Conservation (phyloP, 2,329 filamentous ascomycete genomes). For the Colletotrichum camelliae region DNA sequence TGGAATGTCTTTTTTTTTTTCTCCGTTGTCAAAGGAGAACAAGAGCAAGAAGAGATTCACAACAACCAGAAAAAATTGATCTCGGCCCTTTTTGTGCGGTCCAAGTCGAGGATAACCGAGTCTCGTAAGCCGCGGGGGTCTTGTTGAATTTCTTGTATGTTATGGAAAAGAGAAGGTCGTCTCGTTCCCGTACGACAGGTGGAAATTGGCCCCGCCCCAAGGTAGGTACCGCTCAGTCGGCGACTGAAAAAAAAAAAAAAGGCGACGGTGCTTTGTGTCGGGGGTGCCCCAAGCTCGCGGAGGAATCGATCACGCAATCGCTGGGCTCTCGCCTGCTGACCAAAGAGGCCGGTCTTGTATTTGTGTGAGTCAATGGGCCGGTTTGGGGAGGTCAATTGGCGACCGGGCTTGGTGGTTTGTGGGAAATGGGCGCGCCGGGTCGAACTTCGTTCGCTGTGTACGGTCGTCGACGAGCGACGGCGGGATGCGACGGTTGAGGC, state of each 20-base stretch:
- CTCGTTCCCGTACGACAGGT: constrained; percentile 7
- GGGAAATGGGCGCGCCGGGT: background rate
- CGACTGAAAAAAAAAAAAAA: background rate
- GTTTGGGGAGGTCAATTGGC: background rate
- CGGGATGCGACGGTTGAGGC: background rate
- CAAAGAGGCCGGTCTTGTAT: background rate
- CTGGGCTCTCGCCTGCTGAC: constrained; percentile 5
- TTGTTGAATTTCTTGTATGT: constrained; percentile 10
- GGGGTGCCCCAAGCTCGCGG: constrained; percentile 5
- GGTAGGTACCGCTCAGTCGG: background rate
- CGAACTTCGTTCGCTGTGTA: background rate
- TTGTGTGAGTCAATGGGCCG: constrained; percentile 18
- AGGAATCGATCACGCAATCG: constrained; percentile 24
- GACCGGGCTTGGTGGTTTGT: background rate
- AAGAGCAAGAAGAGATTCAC: background rate
- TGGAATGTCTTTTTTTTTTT: no score
- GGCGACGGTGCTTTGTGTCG: constrained; percentile 7
- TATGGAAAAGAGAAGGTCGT: constrained; percentile 6
- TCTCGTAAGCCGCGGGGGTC: background rate
- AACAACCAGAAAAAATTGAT: background rate
- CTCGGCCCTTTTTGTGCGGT: background rate
- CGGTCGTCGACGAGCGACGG: background rate
- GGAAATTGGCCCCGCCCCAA: constrained; percentile 17
- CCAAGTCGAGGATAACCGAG: constrained; percentile 14
- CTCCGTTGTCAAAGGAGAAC: background rate